These are phyloP conservation scores for Moesziomyces aphidis DNA, from an alignment of 1,284 basidiomycete species.

Conservation along the genomic window DNA sequence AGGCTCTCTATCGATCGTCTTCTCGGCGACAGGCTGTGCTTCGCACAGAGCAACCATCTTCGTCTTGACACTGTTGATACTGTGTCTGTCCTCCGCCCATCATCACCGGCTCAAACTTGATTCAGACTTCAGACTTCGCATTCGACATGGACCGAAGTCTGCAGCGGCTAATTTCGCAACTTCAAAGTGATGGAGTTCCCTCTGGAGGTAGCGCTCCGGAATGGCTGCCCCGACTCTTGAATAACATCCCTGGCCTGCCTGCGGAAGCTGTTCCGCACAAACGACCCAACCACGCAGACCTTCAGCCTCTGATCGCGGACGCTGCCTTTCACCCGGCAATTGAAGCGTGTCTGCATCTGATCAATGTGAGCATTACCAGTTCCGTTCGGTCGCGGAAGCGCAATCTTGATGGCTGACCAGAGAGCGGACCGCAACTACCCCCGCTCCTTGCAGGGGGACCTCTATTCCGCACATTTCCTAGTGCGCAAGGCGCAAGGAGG, in stretches of 20 bases:
- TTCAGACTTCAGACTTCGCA: neutral
- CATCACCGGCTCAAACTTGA: neutral
- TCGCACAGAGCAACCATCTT: too few relatives aligned
- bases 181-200: neutral
- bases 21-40: too few relatives aligned
- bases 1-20: too few relatives aligned
- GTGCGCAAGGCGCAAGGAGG: constrained; percentile 41
- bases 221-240: constrained; percentile 16
- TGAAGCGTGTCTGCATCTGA: constrained; percentile 32
- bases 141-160: constrained; percentile 10
- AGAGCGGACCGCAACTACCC: too few relatives aligned
- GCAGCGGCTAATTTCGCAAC: constrained; percentile 5
- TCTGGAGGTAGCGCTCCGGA: neutral
- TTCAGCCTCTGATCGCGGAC: constrained; percentile 19
- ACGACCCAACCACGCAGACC: constrained; percentile 12
- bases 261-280: constrained; percentile 19
- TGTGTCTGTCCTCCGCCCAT: too few relatives aligned
- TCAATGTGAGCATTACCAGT: constrained; percentile 17
- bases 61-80: too few relatives aligned
- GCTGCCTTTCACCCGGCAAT: constrained; percentile 23
- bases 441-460: constrained; percentile 13
- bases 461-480: constrained; percentile 39
- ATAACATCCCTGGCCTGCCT: constrained; percentile 10
- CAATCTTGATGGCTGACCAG: neutral
- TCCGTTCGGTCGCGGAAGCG: neutral